Base-by-base conservation (phyloP, 129 eudicot genomes). In the Arctium lappa region DNA sequence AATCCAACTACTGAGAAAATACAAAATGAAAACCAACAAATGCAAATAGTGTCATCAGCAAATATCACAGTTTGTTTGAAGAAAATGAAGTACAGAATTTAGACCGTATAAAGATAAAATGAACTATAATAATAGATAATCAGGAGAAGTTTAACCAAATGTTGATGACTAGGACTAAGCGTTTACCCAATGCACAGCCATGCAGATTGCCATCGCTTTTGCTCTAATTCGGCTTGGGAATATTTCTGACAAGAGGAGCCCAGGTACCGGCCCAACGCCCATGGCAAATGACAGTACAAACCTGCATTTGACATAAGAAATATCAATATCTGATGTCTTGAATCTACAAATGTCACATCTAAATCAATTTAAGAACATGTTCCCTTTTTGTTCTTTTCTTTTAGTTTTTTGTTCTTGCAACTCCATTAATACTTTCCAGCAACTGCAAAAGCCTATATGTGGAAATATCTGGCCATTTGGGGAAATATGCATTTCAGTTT, bases 131-230 rank as follows among this genome's bases (percentile, higher is more conserved):
- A 46, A 69, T 8, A 31, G 22, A 11, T 42, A 12, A 66, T 22
- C 8, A 66, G 66, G 27, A 13, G 33, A 70, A 75, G 53, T 44
- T 13, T 18, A 33, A 22, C 33, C 78, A 76, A 36, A 68, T 27
- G 69, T 30, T 16, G 48, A 53, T 62, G 15, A 40, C 34, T 39
- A 75, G 42, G 46, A 62, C 8, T 39, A 77, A 8, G 42, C 5
- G 77, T 68, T 90, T 94, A 91, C 98, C 98, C 98, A 94, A 83
- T 94, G 98, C 53, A 91, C 93, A 85, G 98, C 92, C 98, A 94
- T 91, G 92, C 98, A 94, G 74, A 91, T 32, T 60, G 97, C 98
- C 98, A 94, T 91, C 6, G 97, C 98, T 79, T 90, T 90, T 29
- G 98, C 98, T 86, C 97, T 90, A 27, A 94, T 90, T 16, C 94